These are phyloP conservation scores for Musa acuminata DNA, from an alignment of 176 grass and related monocot genomes.

Conservation along the genomic window DNA sequence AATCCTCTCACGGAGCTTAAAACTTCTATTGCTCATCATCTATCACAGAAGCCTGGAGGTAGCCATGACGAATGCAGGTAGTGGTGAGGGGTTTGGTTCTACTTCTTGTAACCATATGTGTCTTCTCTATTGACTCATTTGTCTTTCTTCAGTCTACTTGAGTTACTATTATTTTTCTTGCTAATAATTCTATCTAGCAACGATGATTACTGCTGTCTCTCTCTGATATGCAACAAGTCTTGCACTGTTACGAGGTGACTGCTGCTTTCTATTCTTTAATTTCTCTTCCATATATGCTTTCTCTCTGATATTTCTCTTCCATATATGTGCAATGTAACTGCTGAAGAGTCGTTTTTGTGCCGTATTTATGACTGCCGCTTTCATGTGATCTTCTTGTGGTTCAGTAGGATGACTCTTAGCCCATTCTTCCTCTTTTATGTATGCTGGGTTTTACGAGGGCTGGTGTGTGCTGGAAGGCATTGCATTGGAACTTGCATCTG, in stretches of 20 bases:
- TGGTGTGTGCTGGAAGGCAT: no score
- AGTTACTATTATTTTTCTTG: background rate
- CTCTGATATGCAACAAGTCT: background rate
- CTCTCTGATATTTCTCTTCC: background rate
- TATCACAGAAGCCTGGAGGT: no score
- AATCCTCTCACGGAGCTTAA: background rate
- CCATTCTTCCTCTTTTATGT: background rate
- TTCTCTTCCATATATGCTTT: background rate
- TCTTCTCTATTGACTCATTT: constrained; percentile 4
- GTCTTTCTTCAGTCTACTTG: constrained; percentile 4
- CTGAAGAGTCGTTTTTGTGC: background rate
- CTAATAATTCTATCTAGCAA: background rate
- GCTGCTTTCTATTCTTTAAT: background rate
- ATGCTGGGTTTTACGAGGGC: background rate
- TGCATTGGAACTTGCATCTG: constrained; percentile 7
- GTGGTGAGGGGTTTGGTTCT: background rate
- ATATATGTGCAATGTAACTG: background rate
- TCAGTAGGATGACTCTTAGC: background rate
- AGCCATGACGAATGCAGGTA: no score
- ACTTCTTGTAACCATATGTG: constrained; percentile 7
- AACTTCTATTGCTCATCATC: no score
- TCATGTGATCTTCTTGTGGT: background rate
- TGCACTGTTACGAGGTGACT: background rate
- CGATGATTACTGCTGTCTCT: background rate
- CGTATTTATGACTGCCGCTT: background rate